Evolutionary conservation across 441 rosid genomes (phyloP), one percentile per base, ranked within the genome.

Genomic region (Gossypium davidsonii): DNA sequence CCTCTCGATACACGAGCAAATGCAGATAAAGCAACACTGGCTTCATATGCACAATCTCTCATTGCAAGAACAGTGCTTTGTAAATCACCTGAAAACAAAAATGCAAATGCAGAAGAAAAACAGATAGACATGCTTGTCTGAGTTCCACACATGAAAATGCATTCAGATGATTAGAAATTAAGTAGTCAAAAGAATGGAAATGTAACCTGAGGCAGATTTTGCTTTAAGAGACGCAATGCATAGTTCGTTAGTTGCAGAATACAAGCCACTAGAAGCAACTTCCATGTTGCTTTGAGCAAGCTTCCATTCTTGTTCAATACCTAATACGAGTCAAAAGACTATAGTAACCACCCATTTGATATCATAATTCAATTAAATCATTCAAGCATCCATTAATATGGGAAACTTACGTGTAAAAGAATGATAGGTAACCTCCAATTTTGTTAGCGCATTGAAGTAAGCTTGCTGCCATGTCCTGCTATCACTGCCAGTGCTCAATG

Each of bases 1-100:
- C 90, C 85, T 83, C 89, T 93, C 57, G 93, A 88, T 70, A 93
- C 85, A 75, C 81, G 93, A 79, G 84, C 79, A 86, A 87, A 95
- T 73, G 96, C 79, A 83, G 96, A 85, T 64, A 91, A 80, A 25
- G 94, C 90, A 78, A 85, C 83, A 81, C 93, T 90, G 71, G 82
- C 93, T 86, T 89, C 98, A 84, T 85, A 86, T 74, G 99, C 96
- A 80, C 87, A 91, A 76, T 92, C 97, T 84, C 90, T 90, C 96
- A 95, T 91, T 28, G 88, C 87, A 79, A 92, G 90, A 74, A 95
- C 88, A 76, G 89, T 88, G 78, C 78, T 85, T 73, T 95, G 97
- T 68, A 95, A 75, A 73, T 95, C 98, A 74, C 87, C 99, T 92
- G 89, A 77, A 83, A 63, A 57, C 14, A 67, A 71, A 73, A 72